Evolutionary conservation across 1,284 basidiomycete genomes (phyloP), one percentile per base, ranked within the genome.

Genomic region (Puccinia hordei): DNA sequence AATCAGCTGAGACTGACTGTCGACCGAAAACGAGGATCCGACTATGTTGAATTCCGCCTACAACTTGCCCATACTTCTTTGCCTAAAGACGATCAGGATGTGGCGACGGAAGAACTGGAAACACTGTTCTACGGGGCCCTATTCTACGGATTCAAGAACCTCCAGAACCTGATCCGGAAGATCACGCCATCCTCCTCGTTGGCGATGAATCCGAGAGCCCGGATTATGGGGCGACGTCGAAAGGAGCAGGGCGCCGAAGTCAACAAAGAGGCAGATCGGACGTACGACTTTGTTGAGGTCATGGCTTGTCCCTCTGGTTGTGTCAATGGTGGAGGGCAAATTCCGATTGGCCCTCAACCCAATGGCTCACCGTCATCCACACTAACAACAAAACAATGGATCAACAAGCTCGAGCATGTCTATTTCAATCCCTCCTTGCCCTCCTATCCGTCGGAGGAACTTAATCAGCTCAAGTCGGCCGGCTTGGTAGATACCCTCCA

Each of bases 281-380:
- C 44, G n/a, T 75, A 96, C 85, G 96, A 99, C 87, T 99, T 96
- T 86, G 92, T 99, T 69, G 97, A 99, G 85, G 95, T 99, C 81
- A 99, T 99, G 97, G 97, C 97, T 30, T 99, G 97, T 87, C 97
- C 97, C 0, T 91, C 92, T 0, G 97, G 97, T 8, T 99, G 97
- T 85, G 93, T 98, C 69, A 98, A 98, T 84, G 96, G 97, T 2
- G 96, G 97, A 35, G 97, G 97, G 1, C 97, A 99, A 87, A 88
- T 95, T 15, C 68, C 68, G 27, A 83, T 91, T 91, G 82, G 90
- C 90, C 44, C 86, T 87, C 5, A 82, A 78, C 30, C 30, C 35
- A 55, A 38, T 10, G 55, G 57, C 17, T 0, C 22, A 5, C 30
- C 57, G 15, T 35, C 59, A 2, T 27, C 35, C 22, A 9, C 30